phyloP scores from a whole-genome alignment of 495 filamentous ascomycete species.

The Xylaria intraflava region DNA sequence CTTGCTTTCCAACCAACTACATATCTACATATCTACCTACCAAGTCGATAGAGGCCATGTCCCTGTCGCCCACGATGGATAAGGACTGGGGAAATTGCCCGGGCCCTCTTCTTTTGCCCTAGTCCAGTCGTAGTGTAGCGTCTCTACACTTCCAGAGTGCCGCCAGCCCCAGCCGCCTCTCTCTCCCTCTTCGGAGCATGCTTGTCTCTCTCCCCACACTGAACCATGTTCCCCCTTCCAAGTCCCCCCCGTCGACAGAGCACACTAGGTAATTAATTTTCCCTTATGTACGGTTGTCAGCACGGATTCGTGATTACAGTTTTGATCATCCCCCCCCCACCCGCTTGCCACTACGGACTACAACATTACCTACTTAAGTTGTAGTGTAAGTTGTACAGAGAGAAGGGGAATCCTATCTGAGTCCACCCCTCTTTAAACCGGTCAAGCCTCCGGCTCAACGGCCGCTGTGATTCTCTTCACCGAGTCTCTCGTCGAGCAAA shows the following conservation, averaged over 20 bases:
- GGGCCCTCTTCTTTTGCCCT: constrained; percentile 7
- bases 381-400: not conserved
- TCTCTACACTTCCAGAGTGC: not conserved
- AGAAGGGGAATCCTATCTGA: constrained; percentile 10
- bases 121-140: constrained; percentile 4
- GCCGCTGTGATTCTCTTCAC: constrained; percentile 26
- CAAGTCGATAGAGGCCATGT: not conserved
- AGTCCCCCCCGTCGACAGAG: not conserved
- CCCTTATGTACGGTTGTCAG: constrained; percentile 8
- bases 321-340: constrained; percentile 9
- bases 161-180: not conserved
- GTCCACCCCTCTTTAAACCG: constrained; percentile 34
- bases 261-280: not conserved
- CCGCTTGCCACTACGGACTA: not conserved
- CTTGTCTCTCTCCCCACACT: constrained; percentile 2
- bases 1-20: constrained; percentile 9
- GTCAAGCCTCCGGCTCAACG: constrained; percentile 28
- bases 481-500: constrained; percentile 24
- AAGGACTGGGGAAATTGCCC: constrained; percentile 3
- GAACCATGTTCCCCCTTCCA: not conserved
- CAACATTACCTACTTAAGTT: constrained; percentile 1
- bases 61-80: constrained; percentile 7
- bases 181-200: constrained; percentile 1
- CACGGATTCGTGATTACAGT: constrained; percentile 11
- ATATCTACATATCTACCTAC: too few relatives aligned